Conservation (phyloP, 2,329 filamentous ascomycete species). For the Fusarium hainanense region DNA sequence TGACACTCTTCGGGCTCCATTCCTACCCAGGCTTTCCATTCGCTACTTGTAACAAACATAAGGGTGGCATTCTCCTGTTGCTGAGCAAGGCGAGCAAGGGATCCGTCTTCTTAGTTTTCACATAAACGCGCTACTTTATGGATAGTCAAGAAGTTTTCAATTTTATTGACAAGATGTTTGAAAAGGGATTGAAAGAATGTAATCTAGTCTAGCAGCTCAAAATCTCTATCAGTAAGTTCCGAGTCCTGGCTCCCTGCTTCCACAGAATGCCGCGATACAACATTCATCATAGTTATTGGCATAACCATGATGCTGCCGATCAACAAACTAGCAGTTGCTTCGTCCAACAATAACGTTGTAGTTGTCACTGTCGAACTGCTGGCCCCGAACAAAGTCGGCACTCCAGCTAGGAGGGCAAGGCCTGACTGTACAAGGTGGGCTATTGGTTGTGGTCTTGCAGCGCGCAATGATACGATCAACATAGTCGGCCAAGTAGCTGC, state of each 20-base stretch:
- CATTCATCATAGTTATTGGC: neutral
- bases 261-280: neutral
- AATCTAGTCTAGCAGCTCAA: neutral
- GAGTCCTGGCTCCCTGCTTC: neutral
- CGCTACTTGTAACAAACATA: neutral
- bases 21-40: accelerated
- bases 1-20: neutral
- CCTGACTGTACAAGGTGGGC: neutral
- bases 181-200: neutral
- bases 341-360: neutral
- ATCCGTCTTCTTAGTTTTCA: neutral
- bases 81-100: neutral
- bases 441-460: neutral
- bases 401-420: neutral
- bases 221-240: neutral
- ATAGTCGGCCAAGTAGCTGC: neutral
- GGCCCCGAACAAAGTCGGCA: neutral
- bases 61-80: neutral
- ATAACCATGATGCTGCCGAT: neutral
- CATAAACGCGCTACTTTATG: accelerated
- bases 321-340: neutral
- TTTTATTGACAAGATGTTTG: neutral
- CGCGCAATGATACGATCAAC: neutral
- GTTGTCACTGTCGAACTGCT: neutral
- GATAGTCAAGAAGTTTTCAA: neutral